Base-by-base conservation (phyloP, 768 basidiomycete genomes). In the Boletus huronensis region DNA sequence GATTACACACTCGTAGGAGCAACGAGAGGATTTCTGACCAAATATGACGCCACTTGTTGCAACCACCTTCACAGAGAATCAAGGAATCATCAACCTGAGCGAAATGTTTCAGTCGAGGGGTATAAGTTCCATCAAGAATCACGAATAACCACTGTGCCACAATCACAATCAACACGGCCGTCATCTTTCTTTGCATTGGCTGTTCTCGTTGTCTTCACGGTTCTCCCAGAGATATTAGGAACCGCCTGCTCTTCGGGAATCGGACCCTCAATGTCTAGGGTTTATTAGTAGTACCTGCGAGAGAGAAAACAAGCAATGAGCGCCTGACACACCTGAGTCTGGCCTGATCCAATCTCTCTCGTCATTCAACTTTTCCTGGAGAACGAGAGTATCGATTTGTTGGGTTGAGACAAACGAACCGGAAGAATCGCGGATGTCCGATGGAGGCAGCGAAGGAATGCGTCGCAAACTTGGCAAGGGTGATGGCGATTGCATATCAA, bases 51-150 rank as follows among this genome's bases (percentile, higher is more conserved):
- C 88, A 90, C 53, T 74, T 79, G 17, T 74, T 74, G 68, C 90
- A 91, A n/a, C 77, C 81, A 9, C 82, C 84, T 55, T 91, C 88
- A 62, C 90, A 93, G 52, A 81, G 77, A 52, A 82, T 78, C 28
- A 60, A 63, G 23, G 79, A 75, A 57, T 86, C 85, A 28, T 84
- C 82, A 16, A 75, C 62, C 87, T 90, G 41, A 21, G 46, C 19
- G 14, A 39, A 13, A 54, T 31, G 1, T 45, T 35, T 63, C 28
- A 55, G 45, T 17, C 17, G 34, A 29, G 26, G 6, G 19, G 17
- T 42, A 13, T 28, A 26, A 6, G 28, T 43, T 29, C 49, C 44
- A 26, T 51, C 17, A 52, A n/a, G 8, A 31, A 21, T 29, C 11
- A 41, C 17, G 39, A 41, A 48, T 43, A 34, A 87, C 89, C 47